These are phyloP conservation scores for Blechomonas ayalai DNA, from an alignment of 208 protist species.

Conservation along the genomic window DNA sequence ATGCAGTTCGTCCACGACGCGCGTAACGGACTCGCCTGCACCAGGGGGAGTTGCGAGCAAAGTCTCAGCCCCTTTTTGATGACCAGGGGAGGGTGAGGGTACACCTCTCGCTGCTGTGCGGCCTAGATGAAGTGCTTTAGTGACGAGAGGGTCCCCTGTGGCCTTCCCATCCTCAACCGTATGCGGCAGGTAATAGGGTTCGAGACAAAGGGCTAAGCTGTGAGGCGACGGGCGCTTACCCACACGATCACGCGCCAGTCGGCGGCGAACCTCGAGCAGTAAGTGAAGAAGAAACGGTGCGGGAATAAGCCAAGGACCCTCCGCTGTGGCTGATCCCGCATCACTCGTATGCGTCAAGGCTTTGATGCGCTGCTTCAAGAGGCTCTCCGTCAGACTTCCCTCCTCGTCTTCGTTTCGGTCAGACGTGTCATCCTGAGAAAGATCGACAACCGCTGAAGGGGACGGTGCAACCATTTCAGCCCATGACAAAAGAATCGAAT, in stretches of 20 bases:
- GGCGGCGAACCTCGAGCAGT: conserved; percentile 65
- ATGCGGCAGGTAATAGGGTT: conserved; percentile 12
- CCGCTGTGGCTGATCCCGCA: background rate
- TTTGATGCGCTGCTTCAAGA: conserved; percentile 2
- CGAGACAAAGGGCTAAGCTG: conserved; percentile 33
- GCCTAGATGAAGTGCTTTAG: conserved; percentile 18
- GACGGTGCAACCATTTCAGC: conserved; percentile 4
- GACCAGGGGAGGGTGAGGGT: too few species aligned
- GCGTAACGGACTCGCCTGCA: background rate
- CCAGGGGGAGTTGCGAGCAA: background rate
- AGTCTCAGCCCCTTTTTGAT: too few species aligned
- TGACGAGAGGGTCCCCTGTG: conserved; percentile 51
- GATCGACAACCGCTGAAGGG: background rate
- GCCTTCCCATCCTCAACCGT: conserved; percentile 45
- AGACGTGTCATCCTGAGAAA: conserved; percentile 1
- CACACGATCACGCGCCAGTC: conserved; percentile 17
- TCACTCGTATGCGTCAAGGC: background rate
- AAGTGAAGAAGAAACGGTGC: conserved; percentile 40
- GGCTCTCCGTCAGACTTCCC: conserved; percentile 4
- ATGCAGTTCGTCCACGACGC: background rate
- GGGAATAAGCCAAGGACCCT: conserved; percentile 17
- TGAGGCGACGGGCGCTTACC: conserved; percentile 36
- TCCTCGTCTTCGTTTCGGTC: conserved; percentile 8
- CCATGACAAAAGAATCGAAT: conserved; percentile 31
- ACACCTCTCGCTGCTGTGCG: too few species aligned